Conservation (phyloP, 371 early-diverging fungal genomes). For the Lichtheimia ornata region DNA sequence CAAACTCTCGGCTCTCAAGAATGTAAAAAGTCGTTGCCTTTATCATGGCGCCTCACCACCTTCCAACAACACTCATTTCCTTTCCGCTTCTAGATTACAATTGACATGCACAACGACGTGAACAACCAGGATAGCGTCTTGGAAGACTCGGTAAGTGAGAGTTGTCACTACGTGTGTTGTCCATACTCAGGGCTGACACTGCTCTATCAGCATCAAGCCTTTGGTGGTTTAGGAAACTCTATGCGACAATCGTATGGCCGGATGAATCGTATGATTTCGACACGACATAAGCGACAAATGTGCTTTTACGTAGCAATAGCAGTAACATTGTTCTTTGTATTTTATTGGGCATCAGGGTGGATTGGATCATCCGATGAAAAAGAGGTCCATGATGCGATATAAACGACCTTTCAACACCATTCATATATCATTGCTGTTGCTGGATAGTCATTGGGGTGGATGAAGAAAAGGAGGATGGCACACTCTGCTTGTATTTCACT, state of each 20-base stretch:
- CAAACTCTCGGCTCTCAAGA: slow-evolving; percentile 43
- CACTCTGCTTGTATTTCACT: no score
- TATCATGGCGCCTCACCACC: background rate
- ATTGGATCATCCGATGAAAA: no score
- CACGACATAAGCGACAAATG: slow-evolving; percentile 45
- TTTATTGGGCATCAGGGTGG: slow-evolving; percentile 33
- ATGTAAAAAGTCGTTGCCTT: slow-evolving; percentile 24
- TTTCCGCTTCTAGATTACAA: slow-evolving; percentile 32
- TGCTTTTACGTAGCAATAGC: slow-evolving; percentile 36
- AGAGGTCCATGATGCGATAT: no score
- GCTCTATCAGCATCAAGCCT: slow-evolving; percentile 30
- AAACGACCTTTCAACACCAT: no score
- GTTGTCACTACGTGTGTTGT: background rate
- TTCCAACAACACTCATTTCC: background rate
- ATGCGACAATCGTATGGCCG: slow-evolving; percentile 36
- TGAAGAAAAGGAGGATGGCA: no score
- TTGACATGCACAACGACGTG: slow-evolving; percentile 51
- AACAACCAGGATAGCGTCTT: slow-evolving; percentile 40
- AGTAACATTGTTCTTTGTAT: slow-evolving; percentile 28
- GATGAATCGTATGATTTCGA: slow-evolving; percentile 47
- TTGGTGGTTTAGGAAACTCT: slow-evolving; percentile 34
- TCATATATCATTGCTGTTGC: no score
- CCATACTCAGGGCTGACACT: background rate
- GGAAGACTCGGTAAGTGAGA: slow-evolving; percentile 36
- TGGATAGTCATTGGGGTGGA: no score